A percentile compares a stretch with the other conserved stretches of the same genome.
phyloP scores from a whole-genome alignment of 768 basidiomycete genomes.

The Tricholoma bakamatsutake region DNA sequence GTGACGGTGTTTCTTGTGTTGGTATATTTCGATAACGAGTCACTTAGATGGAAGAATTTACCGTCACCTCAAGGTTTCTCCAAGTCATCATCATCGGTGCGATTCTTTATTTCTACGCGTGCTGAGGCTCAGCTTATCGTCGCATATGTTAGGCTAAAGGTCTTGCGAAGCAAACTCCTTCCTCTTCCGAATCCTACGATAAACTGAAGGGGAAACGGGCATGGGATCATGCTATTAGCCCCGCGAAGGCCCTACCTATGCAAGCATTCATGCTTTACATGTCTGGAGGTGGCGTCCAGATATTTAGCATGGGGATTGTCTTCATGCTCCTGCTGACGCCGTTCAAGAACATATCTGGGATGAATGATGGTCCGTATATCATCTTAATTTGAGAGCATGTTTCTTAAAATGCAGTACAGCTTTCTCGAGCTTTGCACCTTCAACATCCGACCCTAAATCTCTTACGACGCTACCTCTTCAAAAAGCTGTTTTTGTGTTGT shows the following conservation, averaged over 20 bases:
- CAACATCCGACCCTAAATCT: conserved; percentile 46
- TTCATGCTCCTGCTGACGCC: conserved; percentile 87
- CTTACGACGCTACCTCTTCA: conserved; percentile 57
- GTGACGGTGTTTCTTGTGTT: neutral
- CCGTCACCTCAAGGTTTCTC: conserved; percentile 68
- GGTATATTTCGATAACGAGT: neutral
- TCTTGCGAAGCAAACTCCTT: conserved; percentile 26
- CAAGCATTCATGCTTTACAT: conserved; percentile 99
- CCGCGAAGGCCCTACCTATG: conserved; percentile 92
- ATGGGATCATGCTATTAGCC: conserved; percentile 79
- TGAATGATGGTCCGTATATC: conserved; percentile 64
- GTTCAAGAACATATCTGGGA: conserved; percentile 74
- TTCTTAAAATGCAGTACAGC: conserved; percentile 31
- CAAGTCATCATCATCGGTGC: conserved; percentile 34
- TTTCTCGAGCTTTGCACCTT: conserved; percentile 70
- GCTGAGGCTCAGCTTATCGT: neutral
- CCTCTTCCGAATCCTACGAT: conserved; percentile 49
- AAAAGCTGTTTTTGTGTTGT: conserved; percentile 64
- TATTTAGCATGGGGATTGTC: conserved; percentile 95
- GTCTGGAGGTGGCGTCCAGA: conserved; percentile 93
- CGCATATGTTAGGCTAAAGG: conserved; percentile 33
- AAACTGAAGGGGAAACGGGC: conserved; percentile 72
- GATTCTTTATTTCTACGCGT: conserved; percentile 7
- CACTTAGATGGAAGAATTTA: conserved; percentile 53
- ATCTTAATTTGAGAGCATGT: neutral